These are phyloP conservation scores for Echium plantagineum DNA, from an alignment of 257 asterid species.

Conservation along the genomic window DNA sequence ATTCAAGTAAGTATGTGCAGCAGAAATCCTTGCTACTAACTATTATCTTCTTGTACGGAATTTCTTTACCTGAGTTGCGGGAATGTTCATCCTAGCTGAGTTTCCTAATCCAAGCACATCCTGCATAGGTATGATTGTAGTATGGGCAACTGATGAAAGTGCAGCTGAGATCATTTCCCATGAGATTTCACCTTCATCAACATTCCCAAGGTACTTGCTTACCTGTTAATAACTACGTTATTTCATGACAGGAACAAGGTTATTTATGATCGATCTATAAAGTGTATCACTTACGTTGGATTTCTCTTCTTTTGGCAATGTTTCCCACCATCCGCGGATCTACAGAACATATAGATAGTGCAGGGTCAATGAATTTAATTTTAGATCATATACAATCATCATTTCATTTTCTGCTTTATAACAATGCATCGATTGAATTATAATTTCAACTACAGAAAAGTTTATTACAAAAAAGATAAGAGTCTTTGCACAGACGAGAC, in stretches of 20 bases:
- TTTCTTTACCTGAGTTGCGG: conserved; percentile 75
- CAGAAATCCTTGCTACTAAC: background rate
- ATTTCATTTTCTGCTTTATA: no score
- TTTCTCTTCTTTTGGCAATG: conserved; percentile 67
- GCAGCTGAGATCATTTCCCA: conserved; percentile 82
- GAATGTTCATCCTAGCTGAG: conserved; percentile 88
- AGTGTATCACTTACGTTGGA: conserved; percentile 42
- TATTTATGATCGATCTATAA: background rate
- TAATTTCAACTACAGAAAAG: no score
- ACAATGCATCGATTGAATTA: no score
- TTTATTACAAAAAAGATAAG: no score
- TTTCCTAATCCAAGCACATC: conserved; percentile 79
- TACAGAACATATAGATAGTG: conserved; percentile 14
- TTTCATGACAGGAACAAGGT: background rate
- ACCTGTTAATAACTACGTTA: conserved; percentile 31
- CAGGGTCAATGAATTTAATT: background rate
- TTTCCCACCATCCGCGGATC: conserved; percentile 95
- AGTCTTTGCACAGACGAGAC: no score
- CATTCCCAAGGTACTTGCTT: conserved; percentile 49
- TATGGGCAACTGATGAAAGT: conserved; percentile 75
- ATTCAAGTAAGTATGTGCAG: background rate
- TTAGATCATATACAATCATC: no score
- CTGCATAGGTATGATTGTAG: conserved; percentile 92
- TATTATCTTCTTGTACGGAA: background rate
- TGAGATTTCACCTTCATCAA: conserved; percentile 54